These are phyloP conservation scores for Dacryopinax primogenitus DNA, from an alignment of 768 basidiomycete species.

Conservation along the genomic window DNA sequence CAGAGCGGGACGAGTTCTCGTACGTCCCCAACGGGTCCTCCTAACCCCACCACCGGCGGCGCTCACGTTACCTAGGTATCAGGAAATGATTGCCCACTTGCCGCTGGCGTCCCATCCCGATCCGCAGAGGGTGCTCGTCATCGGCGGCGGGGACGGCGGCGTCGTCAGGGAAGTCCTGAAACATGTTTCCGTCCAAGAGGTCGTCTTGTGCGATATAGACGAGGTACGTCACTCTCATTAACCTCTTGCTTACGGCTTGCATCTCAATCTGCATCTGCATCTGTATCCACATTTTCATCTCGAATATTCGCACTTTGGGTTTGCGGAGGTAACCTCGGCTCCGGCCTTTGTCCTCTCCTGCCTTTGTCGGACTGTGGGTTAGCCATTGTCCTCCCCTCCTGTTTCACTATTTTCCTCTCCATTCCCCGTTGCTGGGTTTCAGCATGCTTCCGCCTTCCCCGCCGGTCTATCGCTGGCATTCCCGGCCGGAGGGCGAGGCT, in stretches of 20 bases:
- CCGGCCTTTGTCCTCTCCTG: not conserved
- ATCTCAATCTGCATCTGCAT: not conserved
- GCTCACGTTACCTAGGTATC: constrained; percentile 47
- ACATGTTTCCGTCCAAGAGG: constrained; percentile 78
- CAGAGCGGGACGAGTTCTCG: constrained; percentile 98
- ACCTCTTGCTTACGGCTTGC: not conserved
- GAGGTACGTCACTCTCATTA: constrained; percentile 43
- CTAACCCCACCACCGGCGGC: constrained; percentile 5
- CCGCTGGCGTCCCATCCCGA: constrained; percentile 95
- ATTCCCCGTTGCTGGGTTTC: not conserved
- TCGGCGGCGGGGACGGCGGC: constrained; percentile 96
- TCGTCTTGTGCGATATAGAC: constrained; percentile 95
- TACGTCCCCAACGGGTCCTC: constrained; percentile 31
- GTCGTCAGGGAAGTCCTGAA: constrained; percentile 95
- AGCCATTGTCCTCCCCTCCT: not conserved
- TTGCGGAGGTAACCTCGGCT: not conserved
- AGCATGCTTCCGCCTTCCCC: not conserved
- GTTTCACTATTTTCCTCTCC: not conserved
- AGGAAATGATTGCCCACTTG: constrained; percentile 97
- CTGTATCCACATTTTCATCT: not conserved
- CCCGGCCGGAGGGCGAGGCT: not conserved
- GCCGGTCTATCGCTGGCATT: not conserved
- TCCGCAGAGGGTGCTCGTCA: constrained; percentile 90
- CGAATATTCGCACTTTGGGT: not conserved
- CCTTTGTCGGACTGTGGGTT: too few species aligned